Conservation (phyloP, 2,329 filamentous ascomycete species). For the Blumeria graminis region DNA sequence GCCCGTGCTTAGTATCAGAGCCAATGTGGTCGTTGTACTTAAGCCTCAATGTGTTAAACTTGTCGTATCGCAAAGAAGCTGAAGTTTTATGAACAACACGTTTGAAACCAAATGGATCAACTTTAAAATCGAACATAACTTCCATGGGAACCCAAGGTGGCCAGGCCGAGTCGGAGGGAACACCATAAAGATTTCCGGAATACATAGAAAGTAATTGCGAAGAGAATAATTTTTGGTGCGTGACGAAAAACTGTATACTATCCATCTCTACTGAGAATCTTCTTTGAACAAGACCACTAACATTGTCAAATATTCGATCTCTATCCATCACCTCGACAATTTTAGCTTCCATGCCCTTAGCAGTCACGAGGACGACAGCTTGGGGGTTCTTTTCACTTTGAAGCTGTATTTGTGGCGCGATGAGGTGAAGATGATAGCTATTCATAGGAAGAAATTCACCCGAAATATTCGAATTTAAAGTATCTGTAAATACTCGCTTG, state of each 20-base stretch:
- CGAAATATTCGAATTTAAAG: slow-evolving; percentile 53
- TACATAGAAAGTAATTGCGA: slow-evolving; percentile 77
- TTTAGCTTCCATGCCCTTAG: slow-evolving; percentile 95
- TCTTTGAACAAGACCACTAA: slow-evolving; percentile 85
- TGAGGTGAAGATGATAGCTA: slow-evolving; percentile 81
- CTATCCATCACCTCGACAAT: slow-evolving; percentile 97
- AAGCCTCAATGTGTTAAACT: slow-evolving; percentile 87
- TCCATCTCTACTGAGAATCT: slow-evolving; percentile 92
- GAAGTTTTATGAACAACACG: slow-evolving; percentile 93
- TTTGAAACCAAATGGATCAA: slow-evolving; percentile 92
- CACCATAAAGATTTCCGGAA: slow-evolving; percentile 79
- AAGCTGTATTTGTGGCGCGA: slow-evolving; percentile 91
- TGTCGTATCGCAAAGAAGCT: slow-evolving; percentile 81
- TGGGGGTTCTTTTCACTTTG: slow-evolving; percentile 97
- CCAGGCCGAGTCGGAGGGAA: slow-evolving; percentile 66
- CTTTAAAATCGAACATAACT: slow-evolving; percentile 90
- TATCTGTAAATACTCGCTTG: slow-evolving; percentile 24
- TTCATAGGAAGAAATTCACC: slow-evolving; percentile 78
- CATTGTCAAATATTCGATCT: slow-evolving; percentile 68
- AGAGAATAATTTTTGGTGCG: slow-evolving; percentile 73
- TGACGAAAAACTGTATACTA: slow-evolving; percentile 94
- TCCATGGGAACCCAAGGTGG: slow-evolving; percentile 97
- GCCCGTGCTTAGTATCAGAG: slow-evolving; percentile 26
- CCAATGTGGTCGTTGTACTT: slow-evolving; percentile 86
- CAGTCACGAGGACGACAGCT: slow-evolving; percentile 85